phyloP scores from a whole-genome alignment of 1,284 basidiomycete species.

The Ceratobasidium sp. region DNA sequence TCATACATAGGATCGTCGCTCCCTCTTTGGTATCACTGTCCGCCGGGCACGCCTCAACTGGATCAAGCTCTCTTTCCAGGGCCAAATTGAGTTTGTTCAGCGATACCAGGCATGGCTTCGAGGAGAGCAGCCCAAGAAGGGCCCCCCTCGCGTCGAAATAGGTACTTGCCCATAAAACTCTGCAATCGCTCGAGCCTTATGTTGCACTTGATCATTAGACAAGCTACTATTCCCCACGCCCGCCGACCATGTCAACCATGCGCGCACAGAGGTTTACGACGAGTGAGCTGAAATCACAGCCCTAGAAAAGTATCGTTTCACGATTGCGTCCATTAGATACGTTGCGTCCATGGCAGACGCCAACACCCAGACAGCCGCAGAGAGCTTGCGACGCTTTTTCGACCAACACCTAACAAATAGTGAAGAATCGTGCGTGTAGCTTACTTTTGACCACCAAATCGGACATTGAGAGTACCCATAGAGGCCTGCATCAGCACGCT shows the following conservation, averaged over 20 bases:
- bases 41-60: conserved; percentile 78
- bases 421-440: conserved; percentile 73
- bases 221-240: conserved; percentile 67
- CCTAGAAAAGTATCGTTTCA: not conserved
- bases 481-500: conserved; percentile 79
- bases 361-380: conserved; percentile 72
- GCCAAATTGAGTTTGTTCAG: conserved; percentile 50
- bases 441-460: not conserved
- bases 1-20: conserved; percentile 59
- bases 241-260: conserved; percentile 57
- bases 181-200: not conserved
- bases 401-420: conserved; percentile 82
- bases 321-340: conserved; percentile 63
- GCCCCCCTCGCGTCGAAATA: conserved; percentile 12
- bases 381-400: conserved; percentile 78
- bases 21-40: conserved; percentile 80
- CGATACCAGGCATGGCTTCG: conserved; percentile 33
- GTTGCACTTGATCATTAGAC: conserved; percentile 2
- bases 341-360: conserved; percentile 69
- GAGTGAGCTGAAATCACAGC: conserved; percentile 58
- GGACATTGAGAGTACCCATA: conserved; percentile 52
- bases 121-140: conserved; percentile 12
- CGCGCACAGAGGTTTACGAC: conserved; percentile 71
- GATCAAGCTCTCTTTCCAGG: conserved; percentile 76
- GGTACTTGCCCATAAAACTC: not conserved